These are phyloP conservation scores for Cladosporium sp. DNA, from an alignment of 2,329 filamentous ascomycete genomes.

Conservation along the genomic window DNA sequence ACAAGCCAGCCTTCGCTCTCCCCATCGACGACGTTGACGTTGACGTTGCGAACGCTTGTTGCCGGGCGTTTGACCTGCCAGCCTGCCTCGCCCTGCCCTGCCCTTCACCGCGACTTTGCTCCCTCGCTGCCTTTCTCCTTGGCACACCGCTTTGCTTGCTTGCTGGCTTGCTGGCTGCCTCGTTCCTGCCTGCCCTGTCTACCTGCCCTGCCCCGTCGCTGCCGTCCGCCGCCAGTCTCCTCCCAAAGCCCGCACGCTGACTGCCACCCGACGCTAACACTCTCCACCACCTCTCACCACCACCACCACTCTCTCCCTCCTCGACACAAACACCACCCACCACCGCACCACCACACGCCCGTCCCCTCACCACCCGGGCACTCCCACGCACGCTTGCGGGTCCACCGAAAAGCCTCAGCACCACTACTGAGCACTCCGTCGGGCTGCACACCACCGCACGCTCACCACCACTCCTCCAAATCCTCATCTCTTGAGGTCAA, in stretches of 20 bases:
- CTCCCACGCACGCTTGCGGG: not conserved
- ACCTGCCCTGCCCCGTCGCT: not conserved
- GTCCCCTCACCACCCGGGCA: not conserved
- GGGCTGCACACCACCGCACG: not conserved
- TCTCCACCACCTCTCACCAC: slow-evolving; percentile 3
- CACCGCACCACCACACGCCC: not conserved
- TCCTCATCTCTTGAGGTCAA: slow-evolving; percentile 30
- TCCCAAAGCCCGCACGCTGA: slow-evolving; percentile 15
- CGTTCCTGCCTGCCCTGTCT: not conserved
- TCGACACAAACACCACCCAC: slow-evolving; percentile 1
- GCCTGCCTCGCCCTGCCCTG: too few species aligned
- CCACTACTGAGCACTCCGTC: slow-evolving; percentile 17
- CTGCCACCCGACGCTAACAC: slow-evolving; percentile 1
- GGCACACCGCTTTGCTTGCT: slow-evolving; percentile 5
- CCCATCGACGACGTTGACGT: not conserved
- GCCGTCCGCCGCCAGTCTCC: slow-evolving; percentile 9
- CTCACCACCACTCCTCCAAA: slow-evolving; percentile 18
- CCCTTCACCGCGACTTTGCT: slow-evolving; percentile 1
- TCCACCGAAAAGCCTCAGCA: slow-evolving; percentile 9
- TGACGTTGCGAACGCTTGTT: not conserved
- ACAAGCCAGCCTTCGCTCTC: not conserved
- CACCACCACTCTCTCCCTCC: not conserved
- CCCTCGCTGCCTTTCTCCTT: not conserved
- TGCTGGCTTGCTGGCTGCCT: slow-evolving; percentile 1
- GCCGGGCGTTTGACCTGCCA: not conserved